Evolutionary conservation across 78 protist genomes (phyloP).

Genomic region (Bigelowiella natans): DNA sequence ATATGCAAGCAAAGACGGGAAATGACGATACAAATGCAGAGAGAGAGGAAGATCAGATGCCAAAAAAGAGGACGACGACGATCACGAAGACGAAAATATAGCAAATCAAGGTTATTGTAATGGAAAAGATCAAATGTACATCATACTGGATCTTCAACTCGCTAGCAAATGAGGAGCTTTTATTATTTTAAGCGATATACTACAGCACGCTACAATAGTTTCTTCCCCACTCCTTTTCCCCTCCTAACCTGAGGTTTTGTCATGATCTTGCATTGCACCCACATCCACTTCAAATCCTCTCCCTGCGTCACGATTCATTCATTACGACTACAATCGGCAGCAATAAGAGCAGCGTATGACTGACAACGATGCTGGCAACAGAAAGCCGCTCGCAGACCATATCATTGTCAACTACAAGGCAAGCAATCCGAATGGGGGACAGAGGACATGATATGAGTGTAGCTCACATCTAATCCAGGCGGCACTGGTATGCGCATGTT

Average conservation of each 20-base stretch:
- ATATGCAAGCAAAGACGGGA: background rate
- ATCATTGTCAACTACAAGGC: too few relatives aligned
- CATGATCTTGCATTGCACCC: background rate
- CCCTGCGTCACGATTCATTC: background rate
- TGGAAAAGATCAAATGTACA: background rate
- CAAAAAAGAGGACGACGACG: background rate
- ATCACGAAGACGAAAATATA: background rate
- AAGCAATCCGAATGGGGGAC: too few relatives aligned
- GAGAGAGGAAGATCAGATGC: background rate
- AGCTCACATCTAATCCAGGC: background rate
- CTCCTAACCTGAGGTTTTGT: background rate
- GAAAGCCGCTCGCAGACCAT: too few relatives aligned
- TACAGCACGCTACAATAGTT: too few relatives aligned
- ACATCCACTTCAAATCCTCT: background rate
- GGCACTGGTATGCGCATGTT: background rate
- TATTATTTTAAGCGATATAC: too few relatives aligned
- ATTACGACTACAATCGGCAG: background rate
- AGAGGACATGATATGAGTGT: background rate
- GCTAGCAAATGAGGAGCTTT: too few relatives aligned
- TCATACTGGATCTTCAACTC: too few relatives aligned
- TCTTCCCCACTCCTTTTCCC: too few relatives aligned
- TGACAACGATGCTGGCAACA: too few relatives aligned
- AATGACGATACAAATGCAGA: background rate
- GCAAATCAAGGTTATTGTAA: background rate
- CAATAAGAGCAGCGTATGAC: background rate